These are phyloP conservation scores for Amaranthus cruentus DNA, from an alignment of 148 eudicot genomes.

Conservation along the genomic window DNA sequence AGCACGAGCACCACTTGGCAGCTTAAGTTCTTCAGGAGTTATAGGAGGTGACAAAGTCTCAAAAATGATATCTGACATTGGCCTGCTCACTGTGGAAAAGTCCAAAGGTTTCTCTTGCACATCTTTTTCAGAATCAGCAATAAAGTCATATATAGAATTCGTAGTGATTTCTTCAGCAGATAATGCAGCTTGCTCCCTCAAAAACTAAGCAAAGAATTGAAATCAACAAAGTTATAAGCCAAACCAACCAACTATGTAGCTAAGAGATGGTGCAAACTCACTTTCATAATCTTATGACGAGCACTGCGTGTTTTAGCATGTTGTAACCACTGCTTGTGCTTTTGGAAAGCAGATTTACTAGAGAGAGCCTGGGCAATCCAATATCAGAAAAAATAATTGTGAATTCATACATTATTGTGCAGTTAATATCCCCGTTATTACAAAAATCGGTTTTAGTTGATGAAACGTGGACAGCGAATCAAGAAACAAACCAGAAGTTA, in stretches of 20 bases:
- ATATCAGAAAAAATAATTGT: background rate
- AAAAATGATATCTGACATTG: slow-evolving; percentile 46
- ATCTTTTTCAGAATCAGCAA: slow-evolving; percentile 44
- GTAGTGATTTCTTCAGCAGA: slow-evolving; percentile 65
- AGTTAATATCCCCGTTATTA: background rate
- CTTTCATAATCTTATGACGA: slow-evolving; percentile 89
- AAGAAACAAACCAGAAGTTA: background rate
- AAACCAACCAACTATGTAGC: background rate
- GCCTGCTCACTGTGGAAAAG: slow-evolving; percentile 43
- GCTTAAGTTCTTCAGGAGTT: slow-evolving; percentile 39
- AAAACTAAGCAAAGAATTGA: slow-evolving; percentile 42
- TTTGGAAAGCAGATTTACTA: slow-evolving; percentile 77
- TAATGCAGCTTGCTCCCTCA: slow-evolving; percentile 81
- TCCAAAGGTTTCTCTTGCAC: slow-evolving; percentile 34
- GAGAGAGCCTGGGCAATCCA: slow-evolving; percentile 63
- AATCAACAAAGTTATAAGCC: slow-evolving; percentile 15
- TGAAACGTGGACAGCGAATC: background rate
- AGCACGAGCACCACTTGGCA: slow-evolving; percentile 37
- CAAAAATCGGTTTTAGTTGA: background rate
- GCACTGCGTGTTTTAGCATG: slow-evolving; percentile 99
- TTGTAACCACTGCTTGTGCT: slow-evolving; percentile 85
- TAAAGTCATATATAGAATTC: slow-evolving; percentile 48
- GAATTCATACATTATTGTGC: background rate
- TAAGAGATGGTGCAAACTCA: slow-evolving; percentile 28
- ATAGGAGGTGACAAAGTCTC: slow-evolving; percentile 40